Conservation (phyloP, 441 rosid species). For the Breynia disticha region DNA sequence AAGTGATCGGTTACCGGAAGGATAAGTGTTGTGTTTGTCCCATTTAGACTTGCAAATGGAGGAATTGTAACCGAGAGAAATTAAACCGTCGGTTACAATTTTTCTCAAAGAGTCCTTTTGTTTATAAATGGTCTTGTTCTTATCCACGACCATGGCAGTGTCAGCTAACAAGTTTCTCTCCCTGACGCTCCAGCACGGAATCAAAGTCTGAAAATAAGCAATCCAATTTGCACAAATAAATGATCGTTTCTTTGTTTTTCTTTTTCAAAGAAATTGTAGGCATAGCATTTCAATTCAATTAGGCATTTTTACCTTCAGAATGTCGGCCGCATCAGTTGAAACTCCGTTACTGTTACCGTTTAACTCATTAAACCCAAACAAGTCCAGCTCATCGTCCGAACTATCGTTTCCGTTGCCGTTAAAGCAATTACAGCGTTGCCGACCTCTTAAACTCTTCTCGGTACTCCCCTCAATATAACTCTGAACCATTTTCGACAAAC, state of each 20-base stretch:
- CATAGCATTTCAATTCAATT: too few relatives aligned
- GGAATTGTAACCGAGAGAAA: conserved; percentile 53
- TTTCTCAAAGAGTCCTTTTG: conserved; percentile 53
- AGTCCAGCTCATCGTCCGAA: conserved; percentile 74
- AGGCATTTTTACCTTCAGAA: conserved; percentile 76
- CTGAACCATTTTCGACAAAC: conserved; percentile 81
- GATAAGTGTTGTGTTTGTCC: conserved; percentile 59
- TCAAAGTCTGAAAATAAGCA: conserved; percentile 50
- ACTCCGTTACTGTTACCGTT: conserved; percentile 41
- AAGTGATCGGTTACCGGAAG: conserved; percentile 42
- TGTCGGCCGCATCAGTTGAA: conserved; percentile 41
- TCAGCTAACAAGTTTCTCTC: conserved; percentile 77
- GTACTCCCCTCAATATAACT: conserved; percentile 70
- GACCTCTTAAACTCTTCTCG: conserved; percentile 71
- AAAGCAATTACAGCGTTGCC: conserved; percentile 86
- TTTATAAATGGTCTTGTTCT: conserved; percentile 43
- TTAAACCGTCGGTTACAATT: conserved; percentile 48
- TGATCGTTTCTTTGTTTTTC: background rate
- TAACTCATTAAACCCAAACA: conserved; percentile 36
- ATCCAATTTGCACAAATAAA: too few relatives aligned
- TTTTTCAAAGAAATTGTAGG: background rate
- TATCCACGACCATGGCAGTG: conserved; percentile 52
- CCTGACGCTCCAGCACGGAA: conserved; percentile 50
- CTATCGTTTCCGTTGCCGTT: conserved; percentile 62
- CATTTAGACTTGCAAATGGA: conserved; percentile 86